Base-by-base conservation (phyloP, 23 red algal genomes). In the Gracilaria domingensis region DNA sequence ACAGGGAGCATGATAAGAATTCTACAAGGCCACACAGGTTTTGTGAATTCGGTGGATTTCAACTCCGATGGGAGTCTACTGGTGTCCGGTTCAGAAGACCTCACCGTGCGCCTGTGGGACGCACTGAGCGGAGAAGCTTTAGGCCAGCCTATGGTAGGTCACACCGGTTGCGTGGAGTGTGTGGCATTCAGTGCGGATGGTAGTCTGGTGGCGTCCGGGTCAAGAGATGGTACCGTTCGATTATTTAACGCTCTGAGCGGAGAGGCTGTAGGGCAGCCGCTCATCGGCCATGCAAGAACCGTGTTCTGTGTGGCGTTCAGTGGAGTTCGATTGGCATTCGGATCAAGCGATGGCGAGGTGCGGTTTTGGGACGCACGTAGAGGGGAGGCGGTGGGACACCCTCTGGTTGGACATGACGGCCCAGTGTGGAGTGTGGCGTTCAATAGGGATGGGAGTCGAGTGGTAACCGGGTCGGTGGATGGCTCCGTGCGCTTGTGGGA, bases 71-170 rank as follows among this genome's bases (percentile, higher is more conserved):
- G 71, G 29, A 76, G n/a, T 76, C 71, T 33, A n/a, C 11, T 76
- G 17, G 71, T 51, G 71, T 76, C 71, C 71, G 71, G 71, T 2
- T 73, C 67, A 51, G 33, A 25, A 1, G 51, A 55, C 51, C 13
- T 1, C 13, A 55, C 51, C 13, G 51, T 55, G 6, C 51, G 17
- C 9, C 1, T 62, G 8, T 62, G 59, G 59, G 59, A 62, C 59
- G 59, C n/a, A 16, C 51, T 18, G 17, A 55, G 51, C 51, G 51
- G 51, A 18, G 51, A 55, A 16, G 51, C 51, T 7, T 7, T 55
- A 16, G 51, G 51, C 1, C 13, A 55, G 14, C 51, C 17, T 28
- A 23, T 62, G 0, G 59, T 62, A 7, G 51, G 51, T 18, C 51
- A 55, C 51, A 55, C 14, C 8, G 51, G 18, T 55, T 55, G 14